phyloP scores from a whole-genome alignment of 2,329 filamentous ascomycete genomes.

The Calonectria leucothoes region DNA sequence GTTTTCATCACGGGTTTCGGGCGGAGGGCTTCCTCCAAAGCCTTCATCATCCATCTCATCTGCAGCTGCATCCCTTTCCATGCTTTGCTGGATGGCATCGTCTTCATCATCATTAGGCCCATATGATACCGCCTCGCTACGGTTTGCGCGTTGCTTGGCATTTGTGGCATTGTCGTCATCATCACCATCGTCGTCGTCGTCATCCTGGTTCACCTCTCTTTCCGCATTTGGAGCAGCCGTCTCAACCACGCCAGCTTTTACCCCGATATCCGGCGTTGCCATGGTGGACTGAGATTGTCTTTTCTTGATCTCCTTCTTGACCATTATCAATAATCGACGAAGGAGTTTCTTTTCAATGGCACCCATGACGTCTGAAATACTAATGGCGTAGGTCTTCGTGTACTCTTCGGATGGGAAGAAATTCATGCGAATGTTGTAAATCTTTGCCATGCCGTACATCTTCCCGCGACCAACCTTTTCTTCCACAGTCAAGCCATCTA shows the following conservation, averaged over 20 bases:
- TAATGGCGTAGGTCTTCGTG: conserved; percentile 85
- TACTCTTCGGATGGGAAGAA: conserved; percentile 92
- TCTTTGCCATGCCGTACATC: conserved; percentile 79
- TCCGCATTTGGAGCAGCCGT: conserved; percentile 53
- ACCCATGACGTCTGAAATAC: conserved; percentile 78
- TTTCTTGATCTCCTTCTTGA: conserved; percentile 86
- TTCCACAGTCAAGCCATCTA: conserved; percentile 83
- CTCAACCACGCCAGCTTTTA: conserved; percentile 64
- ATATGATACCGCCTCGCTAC: conserved; percentile 86
- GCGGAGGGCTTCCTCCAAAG: conserved; percentile 62
- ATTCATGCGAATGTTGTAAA: conserved; percentile 83
- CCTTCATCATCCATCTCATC: conserved; percentile 65
- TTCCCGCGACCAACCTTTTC: conserved; percentile 82
- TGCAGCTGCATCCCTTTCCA: conserved; percentile 70
- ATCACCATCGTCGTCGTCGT: conserved; percentile 70
- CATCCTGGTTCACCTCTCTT: conserved; percentile 48
- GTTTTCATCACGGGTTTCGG: conserved; percentile 52
- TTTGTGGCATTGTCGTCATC: conserved; percentile 83
- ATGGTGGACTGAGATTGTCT: conserved; percentile 73
- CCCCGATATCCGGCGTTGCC: conserved; percentile 80
- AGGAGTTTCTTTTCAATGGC: conserved; percentile 87
- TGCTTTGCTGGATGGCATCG: conserved; percentile 74
- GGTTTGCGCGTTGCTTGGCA: conserved; percentile 80
- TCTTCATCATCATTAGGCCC: conserved; percentile 95
- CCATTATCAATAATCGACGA: conserved; percentile 75